Evolutionary conservation across 2,329 filamentous ascomycete genomes (phyloP), one percentile per base, ranked within the genome.

Genomic region (Cordyceps farinosa): DNA sequence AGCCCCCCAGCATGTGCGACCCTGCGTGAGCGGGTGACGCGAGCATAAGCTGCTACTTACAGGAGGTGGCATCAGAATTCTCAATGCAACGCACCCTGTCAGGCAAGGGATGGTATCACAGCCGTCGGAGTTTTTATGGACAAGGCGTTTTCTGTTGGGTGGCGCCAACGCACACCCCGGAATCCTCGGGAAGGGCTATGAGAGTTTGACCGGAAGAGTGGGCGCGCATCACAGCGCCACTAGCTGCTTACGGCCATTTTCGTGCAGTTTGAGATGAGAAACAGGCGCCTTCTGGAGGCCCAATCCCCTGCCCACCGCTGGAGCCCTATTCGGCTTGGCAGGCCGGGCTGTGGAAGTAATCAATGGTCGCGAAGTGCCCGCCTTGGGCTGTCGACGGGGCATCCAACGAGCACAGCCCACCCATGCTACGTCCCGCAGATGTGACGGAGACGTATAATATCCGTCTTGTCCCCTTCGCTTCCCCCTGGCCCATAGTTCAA

Each of bases 321-420:
- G 17, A 27, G 59, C 59, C 32, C 40, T 42, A 54, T 40, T 61
- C 15, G 40, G 59, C 59, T 50, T 38, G 48, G 58, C 58, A 54
- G 10, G 10, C 30, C 48, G 29, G 59, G 59, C 59, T 54, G 51
- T 61, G 59, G 32, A 38, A 48, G 42, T 45, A 45, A 53, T 48
- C 29, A 54, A 22, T 17, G 10, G 50, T 55, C 59, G 51, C 40
- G 51, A 48, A 61, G 40, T 38, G 59, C 22, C 59, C 59, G 51
- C 22, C 29, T 61, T 61, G 48, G 40, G 59, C 17, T 30, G 30
- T 45, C 30, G n/a, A 32, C 17, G 38, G n/a, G 58, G 32, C 42
- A 47, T 40, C 9, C 47, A 47, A 54, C 50, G 30, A 54, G 59
- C 59, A 61, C 59, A 47, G 59, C 59, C 59, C 58, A 50, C 48